phyloP scores from a whole-genome alignment of 208 protist species.

The Naegleria lovaniensis region DNA sequence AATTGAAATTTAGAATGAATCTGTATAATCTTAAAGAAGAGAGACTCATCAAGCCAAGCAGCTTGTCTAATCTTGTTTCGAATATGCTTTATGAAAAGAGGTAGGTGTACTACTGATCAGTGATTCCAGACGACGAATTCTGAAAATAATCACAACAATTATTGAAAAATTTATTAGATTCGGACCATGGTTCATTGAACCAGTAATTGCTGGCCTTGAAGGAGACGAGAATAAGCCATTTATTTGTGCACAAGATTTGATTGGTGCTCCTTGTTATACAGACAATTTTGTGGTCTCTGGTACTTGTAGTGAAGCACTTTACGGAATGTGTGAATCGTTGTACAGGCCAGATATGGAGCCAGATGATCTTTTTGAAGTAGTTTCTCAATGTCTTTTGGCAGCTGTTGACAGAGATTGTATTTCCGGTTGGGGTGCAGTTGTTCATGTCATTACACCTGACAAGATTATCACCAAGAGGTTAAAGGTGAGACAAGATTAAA shows the following conservation, averaged over 20 bases:
- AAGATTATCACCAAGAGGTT: constrained; percentile 43
- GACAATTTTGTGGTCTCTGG: constrained; percentile 94
- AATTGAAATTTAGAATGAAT: constrained; percentile 57
- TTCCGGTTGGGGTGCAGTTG: constrained; percentile 91
- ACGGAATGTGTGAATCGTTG: constrained; percentile 95
- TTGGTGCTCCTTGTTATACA: constrained; percentile 82
- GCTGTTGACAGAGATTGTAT: constrained; percentile 92
- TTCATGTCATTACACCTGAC: constrained; percentile 61
- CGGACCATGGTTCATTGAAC: constrained; percentile 95
- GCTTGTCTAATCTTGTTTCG: constrained; percentile 54
- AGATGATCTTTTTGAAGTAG: constrained; percentile 94
- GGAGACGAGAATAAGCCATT: constrained; percentile 77
- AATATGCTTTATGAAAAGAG: constrained; percentile 63
- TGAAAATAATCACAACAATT: not conserved
- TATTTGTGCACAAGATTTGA: constrained; percentile 87
- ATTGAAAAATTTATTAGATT: constrained; percentile 88
- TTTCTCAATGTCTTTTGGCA: constrained; percentile 79
- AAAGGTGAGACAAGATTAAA: constrained; percentile 48
- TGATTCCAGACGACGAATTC: not conserved
- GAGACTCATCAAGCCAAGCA: constrained; percentile 56
- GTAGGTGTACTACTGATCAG: constrained; percentile 34
- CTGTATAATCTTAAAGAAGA: constrained; percentile 67
- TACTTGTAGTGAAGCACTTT: constrained; percentile 87
- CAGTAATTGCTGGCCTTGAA: constrained; percentile 93
- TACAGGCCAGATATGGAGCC: constrained; percentile 82